phyloP scores from a whole-genome alignment of 257 asterid species.

The Rehmannia glutinosa region DNA sequence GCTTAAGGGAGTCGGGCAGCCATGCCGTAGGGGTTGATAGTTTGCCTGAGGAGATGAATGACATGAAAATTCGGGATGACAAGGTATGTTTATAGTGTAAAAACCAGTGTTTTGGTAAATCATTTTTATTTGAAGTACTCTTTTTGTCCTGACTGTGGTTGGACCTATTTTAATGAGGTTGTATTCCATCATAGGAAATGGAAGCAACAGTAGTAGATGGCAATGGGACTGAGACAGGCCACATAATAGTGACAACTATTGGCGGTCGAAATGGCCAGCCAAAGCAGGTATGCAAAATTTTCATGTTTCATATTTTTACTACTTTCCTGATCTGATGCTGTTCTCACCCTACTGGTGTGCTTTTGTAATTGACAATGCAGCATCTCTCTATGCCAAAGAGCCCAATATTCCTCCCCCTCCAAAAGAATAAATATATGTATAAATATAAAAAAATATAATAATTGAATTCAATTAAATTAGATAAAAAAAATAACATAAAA shows the following conservation, averaged over 20 bases:
- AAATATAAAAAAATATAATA: too few relatives aligned
- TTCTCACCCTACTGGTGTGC: too few relatives aligned
- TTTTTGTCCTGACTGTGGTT: background rate
- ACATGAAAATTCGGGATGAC: conserved; percentile 59
- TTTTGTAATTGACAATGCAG: too few relatives aligned
- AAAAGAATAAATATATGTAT: too few relatives aligned
- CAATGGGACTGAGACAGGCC: conserved; percentile 79
- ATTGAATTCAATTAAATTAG: too few relatives aligned
- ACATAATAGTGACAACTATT: conserved; percentile 74
- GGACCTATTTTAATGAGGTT: background rate
- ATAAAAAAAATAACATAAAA: too few relatives aligned
- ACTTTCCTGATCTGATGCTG: too few relatives aligned
- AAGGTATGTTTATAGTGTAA: conserved; percentile 40
- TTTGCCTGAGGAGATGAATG: conserved; percentile 57
- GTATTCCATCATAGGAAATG: conserved; percentile 47
- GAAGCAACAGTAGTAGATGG: conserved; percentile 72
- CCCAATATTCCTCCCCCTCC: too few relatives aligned
- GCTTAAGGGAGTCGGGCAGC: conserved; percentile 30
- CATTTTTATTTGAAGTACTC: too few relatives aligned
- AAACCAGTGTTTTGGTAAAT: too few relatives aligned
- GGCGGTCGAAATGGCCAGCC: conserved; percentile 75
- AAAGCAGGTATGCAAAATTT: conserved; percentile 58
- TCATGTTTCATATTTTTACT: background rate
- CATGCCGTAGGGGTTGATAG: conserved; percentile 36
- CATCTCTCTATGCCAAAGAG: too few relatives aligned